phyloP scores from a whole-genome alignment of 1,284 basidiomycete species.

The Athelia sp. region DNA sequence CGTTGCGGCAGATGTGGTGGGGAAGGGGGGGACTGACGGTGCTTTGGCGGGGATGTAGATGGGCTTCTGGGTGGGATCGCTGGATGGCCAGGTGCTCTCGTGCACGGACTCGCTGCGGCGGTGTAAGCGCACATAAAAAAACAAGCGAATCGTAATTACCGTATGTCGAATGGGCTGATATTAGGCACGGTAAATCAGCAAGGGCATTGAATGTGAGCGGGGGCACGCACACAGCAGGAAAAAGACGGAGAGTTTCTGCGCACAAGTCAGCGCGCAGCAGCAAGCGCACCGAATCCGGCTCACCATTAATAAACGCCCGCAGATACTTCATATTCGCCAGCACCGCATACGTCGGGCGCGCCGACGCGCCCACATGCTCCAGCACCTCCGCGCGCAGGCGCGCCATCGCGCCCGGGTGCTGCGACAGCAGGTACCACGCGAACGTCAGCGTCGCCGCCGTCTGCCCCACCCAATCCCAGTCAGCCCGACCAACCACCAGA shows the following conservation, averaged over 20 bases:
- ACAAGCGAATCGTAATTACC: background rate
- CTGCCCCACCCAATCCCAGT: constrained; percentile 16
- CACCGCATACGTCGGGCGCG: constrained; percentile 34
- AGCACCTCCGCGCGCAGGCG: constrained; percentile 39
- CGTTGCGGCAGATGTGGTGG: constrained; percentile 8
- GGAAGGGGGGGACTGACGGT: constrained; percentile 11
- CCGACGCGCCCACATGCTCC: constrained; percentile 29
- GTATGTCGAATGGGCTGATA: background rate
- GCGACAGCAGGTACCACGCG: constrained; percentile 39
- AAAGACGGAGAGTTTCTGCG: constrained; percentile 16
- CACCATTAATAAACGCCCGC: constrained; percentile 38
- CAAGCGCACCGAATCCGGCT: constrained; percentile 4
- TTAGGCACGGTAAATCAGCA: constrained; percentile 12
- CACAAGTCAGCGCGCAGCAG: background rate
- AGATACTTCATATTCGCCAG: constrained; percentile 41
- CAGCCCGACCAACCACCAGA: too few species aligned
- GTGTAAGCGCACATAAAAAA: background rate
- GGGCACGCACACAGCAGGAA: constrained; percentile 26
- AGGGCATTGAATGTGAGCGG: constrained; percentile 2
- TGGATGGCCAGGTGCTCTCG: background rate
- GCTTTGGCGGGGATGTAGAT: background rate
- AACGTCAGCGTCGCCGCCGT: constrained; percentile 37
- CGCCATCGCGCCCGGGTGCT: constrained; percentile 32
- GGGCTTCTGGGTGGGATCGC: background rate
- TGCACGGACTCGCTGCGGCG: background rate